These are phyloP conservation scores for Parietaria judaica DNA, from an alignment of 306 rosid genomes.

Conservation along the genomic window DNA sequence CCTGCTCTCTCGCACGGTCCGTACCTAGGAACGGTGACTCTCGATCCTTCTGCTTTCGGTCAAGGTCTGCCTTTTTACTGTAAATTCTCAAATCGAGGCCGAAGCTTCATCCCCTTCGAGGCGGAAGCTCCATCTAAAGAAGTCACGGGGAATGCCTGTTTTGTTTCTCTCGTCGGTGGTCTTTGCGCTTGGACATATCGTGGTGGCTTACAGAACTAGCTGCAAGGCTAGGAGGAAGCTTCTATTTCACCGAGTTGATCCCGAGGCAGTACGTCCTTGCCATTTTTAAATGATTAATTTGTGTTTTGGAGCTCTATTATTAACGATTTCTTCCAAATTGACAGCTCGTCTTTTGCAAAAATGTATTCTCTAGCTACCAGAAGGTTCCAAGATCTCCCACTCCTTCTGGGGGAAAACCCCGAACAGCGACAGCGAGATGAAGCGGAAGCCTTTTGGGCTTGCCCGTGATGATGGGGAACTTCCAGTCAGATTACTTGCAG, in stretches of 20 bases:
- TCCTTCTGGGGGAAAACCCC: slow-evolving; percentile 78
- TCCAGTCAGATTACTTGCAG: slow-evolving; percentile 68
- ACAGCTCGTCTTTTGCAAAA: slow-evolving; percentile 89
- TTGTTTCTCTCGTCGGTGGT: slow-evolving; percentile 86
- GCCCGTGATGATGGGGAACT: slow-evolving; percentile 60
- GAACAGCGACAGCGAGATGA: slow-evolving; percentile 86
- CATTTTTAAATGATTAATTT: background rate
- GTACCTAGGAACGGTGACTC: slow-evolving; percentile 87
- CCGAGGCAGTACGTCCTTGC: slow-evolving; percentile 66
- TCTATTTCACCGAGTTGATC: slow-evolving; percentile 78
- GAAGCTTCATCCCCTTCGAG: slow-evolving; percentile 72
- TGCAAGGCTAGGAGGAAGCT: slow-evolving; percentile 95
- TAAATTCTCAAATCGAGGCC: slow-evolving; percentile 77
- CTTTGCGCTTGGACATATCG: slow-evolving; percentile 90
- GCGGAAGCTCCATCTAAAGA: slow-evolving; percentile 78
- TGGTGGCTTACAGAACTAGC: slow-evolving; percentile 96
- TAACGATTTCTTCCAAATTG: slow-evolving; percentile 13
- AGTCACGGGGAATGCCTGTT: slow-evolving; percentile 99
- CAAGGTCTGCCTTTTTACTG: slow-evolving; percentile 80
- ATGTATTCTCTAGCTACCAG: slow-evolving; percentile 76
- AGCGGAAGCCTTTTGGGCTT: slow-evolving; percentile 51
- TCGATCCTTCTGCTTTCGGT: slow-evolving; percentile 77
- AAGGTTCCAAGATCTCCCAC: slow-evolving; percentile 93
- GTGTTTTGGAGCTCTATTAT: background rate
- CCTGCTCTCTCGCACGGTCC: slow-evolving; percentile 96